Evolutionary conservation across 192 early-diverging fungal genomes (phyloP), one percentile per base, ranked within the genome.

Genomic region (Mortierella hygrophila): DNA sequence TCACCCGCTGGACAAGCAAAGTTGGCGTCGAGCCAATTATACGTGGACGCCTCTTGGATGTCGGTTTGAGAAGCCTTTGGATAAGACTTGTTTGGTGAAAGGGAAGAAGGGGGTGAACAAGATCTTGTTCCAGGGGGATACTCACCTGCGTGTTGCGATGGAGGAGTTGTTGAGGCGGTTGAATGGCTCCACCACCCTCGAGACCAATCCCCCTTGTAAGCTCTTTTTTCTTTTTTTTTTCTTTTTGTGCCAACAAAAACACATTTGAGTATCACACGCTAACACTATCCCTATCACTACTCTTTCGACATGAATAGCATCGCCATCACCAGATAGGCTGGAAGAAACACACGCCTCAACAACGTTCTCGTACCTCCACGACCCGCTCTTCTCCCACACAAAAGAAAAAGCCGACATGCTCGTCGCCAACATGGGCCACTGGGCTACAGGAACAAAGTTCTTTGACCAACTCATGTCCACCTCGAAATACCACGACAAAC

Each of bases 21-120:
- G 77, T 54, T 84, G 82, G 82, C 77, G 82, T 8, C 70, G 21
- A 6, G 72, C 82, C 41, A 78, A 79, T 21, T 84, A 84, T 63
- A 84, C 82, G 11, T 84, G 82, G 82, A 84, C 77, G 13, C 82
- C 82, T 10, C 77, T 84, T 8, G 82, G 77, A 15, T 84, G 82
- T 71, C 44, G 42, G 15, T 72, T 68, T 44, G 77, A 60, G 1
- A 76, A 76, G 38, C 77, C 82, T 0, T 42, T 84, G 5, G 75
- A 84, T 18, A 18, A n/a, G 16, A 70, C 44, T 2, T 84, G 82
- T 72, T 68, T 84, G 37, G 44, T 29, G 47, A 18, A 47, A 13
- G 79, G 72, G 52, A 76, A 76, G 26, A 46, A 42, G 1, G 11
- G 11, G 13, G 11, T 13, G 44, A 4, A 46, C 9, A 84, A 76